Conservation (phyloP, 108 stramenopile species). For the Heterococcus sp. region DNA sequence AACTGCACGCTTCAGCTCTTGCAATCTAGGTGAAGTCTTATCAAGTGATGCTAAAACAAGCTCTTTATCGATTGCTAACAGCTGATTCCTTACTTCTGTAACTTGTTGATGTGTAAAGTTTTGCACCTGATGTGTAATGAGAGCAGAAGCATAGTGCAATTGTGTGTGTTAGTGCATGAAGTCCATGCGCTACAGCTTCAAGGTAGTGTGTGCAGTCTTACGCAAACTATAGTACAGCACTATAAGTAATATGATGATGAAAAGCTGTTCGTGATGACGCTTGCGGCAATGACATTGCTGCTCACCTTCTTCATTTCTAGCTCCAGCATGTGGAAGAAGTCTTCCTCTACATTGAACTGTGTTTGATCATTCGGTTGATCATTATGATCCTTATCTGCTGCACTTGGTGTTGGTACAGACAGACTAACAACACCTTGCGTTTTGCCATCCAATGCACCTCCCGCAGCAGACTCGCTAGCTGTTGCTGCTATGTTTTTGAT, state of each 20-base stretch:
- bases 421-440: neutral
- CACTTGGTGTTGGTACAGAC: neutral
- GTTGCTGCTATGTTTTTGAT: neutral
- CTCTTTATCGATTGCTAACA: neutral
- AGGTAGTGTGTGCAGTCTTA: too few species aligned
- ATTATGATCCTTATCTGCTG: neutral
- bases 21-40: conserved; percentile 1
- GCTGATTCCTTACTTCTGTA: neutral
- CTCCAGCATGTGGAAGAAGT: neutral
- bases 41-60: neutral
- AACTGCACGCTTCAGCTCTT: neutral
- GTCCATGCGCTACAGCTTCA: too few species aligned
- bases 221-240: too few species aligned
- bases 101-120: neutral
- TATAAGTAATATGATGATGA: too few species aligned
- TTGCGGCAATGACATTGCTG: too few species aligned
- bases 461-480: neutral
- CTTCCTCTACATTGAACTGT: neutral
- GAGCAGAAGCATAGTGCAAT: too few species aligned
- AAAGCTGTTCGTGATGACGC: too few species aligned
- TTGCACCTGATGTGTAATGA: too few species aligned
- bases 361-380: neutral
- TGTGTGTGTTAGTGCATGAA: too few species aligned
- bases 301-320: conserved; percentile 1
- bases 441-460: neutral